Conservation (phyloP, 2,329 filamentous ascomycete genomes). For the Stachybotrys chartarum region DNA sequence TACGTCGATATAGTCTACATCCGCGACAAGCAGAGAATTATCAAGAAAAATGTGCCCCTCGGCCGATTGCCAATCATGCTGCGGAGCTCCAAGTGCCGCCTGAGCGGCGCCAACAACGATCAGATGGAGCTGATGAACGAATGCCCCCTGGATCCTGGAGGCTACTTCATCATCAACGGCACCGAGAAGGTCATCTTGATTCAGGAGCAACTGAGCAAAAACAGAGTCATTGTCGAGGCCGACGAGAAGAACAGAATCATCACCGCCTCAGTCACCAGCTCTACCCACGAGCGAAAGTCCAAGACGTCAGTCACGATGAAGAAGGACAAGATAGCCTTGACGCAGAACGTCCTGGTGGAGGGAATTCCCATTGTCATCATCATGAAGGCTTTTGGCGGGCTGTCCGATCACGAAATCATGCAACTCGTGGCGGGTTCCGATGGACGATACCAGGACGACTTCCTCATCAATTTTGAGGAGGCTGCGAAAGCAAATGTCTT, state of each 20-base stretch:
- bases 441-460: constrained; percentile 85
- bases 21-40: constrained; percentile 68
- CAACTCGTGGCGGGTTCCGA: constrained; percentile 85
- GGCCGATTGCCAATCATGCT: constrained; percentile 96
- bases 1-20: constrained; percentile 88
- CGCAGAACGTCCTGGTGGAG: constrained; percentile 89
- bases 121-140: constrained; percentile 92
- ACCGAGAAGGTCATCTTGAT: constrained; percentile 99
- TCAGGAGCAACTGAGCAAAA: constrained; percentile 98
- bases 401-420: constrained; percentile 92
- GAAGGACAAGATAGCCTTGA: constrained; percentile 82
- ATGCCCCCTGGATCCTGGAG: constrained; percentile 90
- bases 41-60: constrained; percentile 70
- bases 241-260: constrained; percentile 89
- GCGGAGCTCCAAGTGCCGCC: constrained; percentile 85
- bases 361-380: constrained; percentile 93
- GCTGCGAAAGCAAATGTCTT: constrained; percentile 76
- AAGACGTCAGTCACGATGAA: constrained; percentile 95
- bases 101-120: constrained; percentile 74
- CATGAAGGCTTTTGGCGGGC: constrained; percentile 86
- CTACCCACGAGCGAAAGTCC: constrained; percentile 93
- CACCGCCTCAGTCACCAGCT: constrained; percentile 93
- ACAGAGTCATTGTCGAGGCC: constrained; percentile 93
- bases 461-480: constrained; percentile 92
- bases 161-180: constrained; percentile 95